Evolutionary conservation across 1,284 basidiomycete genomes (phyloP).

Genomic region (Tetrapyrgos nigripes): DNA sequence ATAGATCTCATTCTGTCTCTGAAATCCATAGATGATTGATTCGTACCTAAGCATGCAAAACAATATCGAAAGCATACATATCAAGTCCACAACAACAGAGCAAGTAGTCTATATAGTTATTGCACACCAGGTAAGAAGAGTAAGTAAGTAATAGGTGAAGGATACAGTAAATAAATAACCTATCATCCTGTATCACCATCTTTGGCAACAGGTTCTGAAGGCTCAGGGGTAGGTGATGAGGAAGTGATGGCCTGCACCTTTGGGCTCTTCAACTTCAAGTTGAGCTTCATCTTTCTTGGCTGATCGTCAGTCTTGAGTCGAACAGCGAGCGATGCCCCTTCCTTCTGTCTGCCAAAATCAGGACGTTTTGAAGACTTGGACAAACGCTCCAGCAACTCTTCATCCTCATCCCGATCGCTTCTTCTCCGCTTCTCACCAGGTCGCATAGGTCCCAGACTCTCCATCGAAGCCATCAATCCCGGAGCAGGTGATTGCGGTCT

Average conservation of each 20-base stretch:
- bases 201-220: constrained; percentile 71
- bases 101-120: too few species aligned
- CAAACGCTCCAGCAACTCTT: constrained; percentile 71
- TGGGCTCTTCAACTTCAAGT: constrained; percentile 63
- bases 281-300: constrained; percentile 81
- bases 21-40: too few species aligned
- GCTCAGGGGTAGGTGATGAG: constrained; percentile 15
- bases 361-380: constrained; percentile 55
- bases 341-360: constrained; percentile 48
- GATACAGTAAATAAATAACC: not conserved
- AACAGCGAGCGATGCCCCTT: constrained; percentile 15
- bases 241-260: constrained; percentile 1
- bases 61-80: too few species aligned
- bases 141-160: too few species aligned
- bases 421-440: constrained; percentile 77
- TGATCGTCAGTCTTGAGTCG: constrained; percentile 58
- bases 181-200: constrained; percentile 77
- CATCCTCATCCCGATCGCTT: constrained; percentile 75
- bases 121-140: too few species aligned
- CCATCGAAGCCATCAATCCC: constrained; percentile 44
- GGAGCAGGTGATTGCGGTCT: constrained; percentile 50
- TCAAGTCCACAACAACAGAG: too few species aligned
- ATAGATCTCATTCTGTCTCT: too few species aligned
- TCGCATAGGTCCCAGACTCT: constrained; percentile 41
- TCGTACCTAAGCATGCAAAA: too few species aligned